Evolutionary conservation across 164 flowering plant genomes (phyloP).

Genomic region (Aristolochia contorta): DNA sequence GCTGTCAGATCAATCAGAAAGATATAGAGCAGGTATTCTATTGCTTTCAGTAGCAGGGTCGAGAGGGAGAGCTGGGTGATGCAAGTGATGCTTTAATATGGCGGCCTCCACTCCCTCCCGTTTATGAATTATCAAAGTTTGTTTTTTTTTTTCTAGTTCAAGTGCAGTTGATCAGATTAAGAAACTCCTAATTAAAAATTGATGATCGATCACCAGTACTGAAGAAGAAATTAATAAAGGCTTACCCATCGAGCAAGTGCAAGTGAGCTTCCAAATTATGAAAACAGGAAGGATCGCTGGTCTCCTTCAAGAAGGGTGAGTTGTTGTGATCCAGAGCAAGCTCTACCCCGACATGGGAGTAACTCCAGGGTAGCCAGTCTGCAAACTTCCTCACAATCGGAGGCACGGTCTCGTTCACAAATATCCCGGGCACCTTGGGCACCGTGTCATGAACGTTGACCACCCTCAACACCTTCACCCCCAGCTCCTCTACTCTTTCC

Average conservation of each 20-base stretch:
- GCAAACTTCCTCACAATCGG: slow-evolving; percentile 20
- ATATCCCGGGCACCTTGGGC: slow-evolving; percentile 57
- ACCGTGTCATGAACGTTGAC: slow-evolving; percentile 62
- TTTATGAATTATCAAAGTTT: too few species aligned
- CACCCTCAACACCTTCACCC: slow-evolving; percentile 68
- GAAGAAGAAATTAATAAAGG: neutral
- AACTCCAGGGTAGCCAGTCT: slow-evolving; percentile 51
- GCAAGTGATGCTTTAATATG: too few species aligned
- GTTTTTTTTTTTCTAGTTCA: too few species aligned
- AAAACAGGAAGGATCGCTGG: slow-evolving; percentile 22
- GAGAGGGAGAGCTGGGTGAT: too few species aligned
- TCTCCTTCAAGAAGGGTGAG: slow-evolving; percentile 55
- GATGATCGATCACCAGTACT: too few species aligned
- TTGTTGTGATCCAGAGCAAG: slow-evolving; percentile 47
- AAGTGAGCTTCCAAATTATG: slow-evolving; percentile 74
- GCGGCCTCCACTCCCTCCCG: too few species aligned
- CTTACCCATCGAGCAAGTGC: slow-evolving; percentile 73
- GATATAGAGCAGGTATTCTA: too few species aligned
- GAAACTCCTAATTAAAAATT: too few species aligned
- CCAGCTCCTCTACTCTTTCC: slow-evolving; percentile 41
- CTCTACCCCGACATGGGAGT: slow-evolving; percentile 68
- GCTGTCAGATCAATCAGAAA: too few species aligned
- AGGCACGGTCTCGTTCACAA: slow-evolving; percentile 43
- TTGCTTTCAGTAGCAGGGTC: too few species aligned
- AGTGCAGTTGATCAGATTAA: too few species aligned